Evolutionary conservation across 1,139 yeast species (phyloP).

Genomic region (Scheffersomyces parashehatae): DNA sequence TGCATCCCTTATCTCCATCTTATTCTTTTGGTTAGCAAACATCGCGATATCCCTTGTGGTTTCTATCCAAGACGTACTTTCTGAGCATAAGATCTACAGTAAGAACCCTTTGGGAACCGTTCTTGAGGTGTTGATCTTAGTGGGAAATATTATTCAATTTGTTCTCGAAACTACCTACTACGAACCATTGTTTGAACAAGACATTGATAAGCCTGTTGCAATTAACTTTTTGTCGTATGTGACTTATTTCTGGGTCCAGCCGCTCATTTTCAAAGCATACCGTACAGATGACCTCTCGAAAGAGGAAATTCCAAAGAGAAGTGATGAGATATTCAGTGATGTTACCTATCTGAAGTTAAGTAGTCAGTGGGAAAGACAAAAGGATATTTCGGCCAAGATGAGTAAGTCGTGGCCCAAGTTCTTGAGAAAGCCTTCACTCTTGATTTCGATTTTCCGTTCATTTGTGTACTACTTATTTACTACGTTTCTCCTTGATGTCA

Average conservation of each 20-base stretch:
- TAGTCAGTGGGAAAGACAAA: conserved; percentile 9
- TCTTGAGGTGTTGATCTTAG: conserved; percentile 10
- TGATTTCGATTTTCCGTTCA: conserved; percentile 13
- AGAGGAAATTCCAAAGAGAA: conserved; percentile 20
- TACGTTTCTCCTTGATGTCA: conserved; percentile 9
- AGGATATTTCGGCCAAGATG: conserved; percentile 2
- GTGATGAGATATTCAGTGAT: conserved; percentile 8
- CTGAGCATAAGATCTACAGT: conserved; percentile 15
- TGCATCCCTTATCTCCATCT: conserved; percentile 11
- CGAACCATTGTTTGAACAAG: conserved; percentile 16
- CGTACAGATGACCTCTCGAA: conserved; percentile 19
- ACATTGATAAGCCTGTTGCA: conserved; percentile 13
- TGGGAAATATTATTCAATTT: conserved; percentile 11
- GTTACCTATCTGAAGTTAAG: conserved; percentile 5
- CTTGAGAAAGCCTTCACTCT: conserved; percentile 18
- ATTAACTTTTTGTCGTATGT: conserved; percentile 19
- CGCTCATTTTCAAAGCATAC: conserved; percentile 23
- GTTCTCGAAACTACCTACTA: conserved; percentile 17
- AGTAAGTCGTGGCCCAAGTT: conserved; percentile 2
- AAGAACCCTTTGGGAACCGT: conserved; percentile 4
- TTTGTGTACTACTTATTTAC: conserved; percentile 9
- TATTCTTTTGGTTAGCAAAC: conserved; percentile 9
- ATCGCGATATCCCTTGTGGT: conserved; percentile 8
- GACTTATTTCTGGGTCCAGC: conserved; percentile 28
- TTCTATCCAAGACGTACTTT: conserved; percentile 16